A percentile compares a stretch with the other conserved stretches of the same genome.
Conservation (phyloP, 225 moss, liverwort and hornwort genomes). For the Ulota crispa region DNA sequence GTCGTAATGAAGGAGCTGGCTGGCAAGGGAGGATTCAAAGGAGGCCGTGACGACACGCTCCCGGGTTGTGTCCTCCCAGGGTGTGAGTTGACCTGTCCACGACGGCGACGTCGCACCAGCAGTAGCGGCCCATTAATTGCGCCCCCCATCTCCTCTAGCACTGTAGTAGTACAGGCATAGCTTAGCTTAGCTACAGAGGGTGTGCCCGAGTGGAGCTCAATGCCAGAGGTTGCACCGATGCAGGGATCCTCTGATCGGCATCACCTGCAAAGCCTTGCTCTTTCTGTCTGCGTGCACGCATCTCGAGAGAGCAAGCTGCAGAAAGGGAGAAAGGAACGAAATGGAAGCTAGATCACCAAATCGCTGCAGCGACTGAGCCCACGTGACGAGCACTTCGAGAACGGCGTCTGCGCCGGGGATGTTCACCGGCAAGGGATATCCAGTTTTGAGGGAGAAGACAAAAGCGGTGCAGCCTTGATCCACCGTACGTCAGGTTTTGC, state of each 20-base stretch:
- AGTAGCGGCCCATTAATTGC: constrained; percentile 18
- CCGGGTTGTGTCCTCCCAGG: neutral
- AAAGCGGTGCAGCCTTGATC: neutral
- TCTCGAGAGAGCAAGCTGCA: neutral
- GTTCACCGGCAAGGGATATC: neutral
- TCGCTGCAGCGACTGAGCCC: neutral
- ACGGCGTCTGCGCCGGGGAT: neutral
- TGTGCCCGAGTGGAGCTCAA: constrained; percentile 14
- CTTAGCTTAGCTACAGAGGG: too few species aligned
- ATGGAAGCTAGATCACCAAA: neutral
- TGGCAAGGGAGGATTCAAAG: neutral
- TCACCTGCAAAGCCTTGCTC: neutral
- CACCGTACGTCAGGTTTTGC: neutral
- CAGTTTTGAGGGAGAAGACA: neutral
- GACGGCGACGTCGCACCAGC: neutral
- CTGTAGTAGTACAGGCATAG: neutral
- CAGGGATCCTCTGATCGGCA: constrained; percentile 35
- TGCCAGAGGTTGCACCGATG: constrained; percentile 26
- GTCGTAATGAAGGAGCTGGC: constrained; percentile 1
- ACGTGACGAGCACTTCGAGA: constrained; percentile 1
- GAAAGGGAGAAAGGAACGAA: neutral
- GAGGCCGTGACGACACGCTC: constrained; percentile 13
- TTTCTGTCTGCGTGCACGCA: neutral
- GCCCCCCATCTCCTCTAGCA: neutral
- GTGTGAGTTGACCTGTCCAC: constrained; percentile 35